phyloP scores from a whole-genome alignment of 345 rosid genomes.

The Populus simonii region DNA sequence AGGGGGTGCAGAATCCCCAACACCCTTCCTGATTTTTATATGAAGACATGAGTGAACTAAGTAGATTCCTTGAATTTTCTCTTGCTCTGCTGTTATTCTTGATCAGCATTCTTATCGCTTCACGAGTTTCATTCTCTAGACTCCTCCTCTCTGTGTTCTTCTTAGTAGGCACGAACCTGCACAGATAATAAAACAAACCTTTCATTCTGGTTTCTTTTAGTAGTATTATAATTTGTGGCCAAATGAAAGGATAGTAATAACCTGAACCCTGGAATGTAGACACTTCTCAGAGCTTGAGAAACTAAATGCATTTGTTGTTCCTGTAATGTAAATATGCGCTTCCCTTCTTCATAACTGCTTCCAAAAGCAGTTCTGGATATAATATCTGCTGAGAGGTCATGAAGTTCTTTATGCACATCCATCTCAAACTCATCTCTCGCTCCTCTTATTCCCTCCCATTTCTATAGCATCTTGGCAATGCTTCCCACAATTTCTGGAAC shows the following conservation, averaged over 20 bases:
- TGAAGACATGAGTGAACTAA: constrained; percentile 52
- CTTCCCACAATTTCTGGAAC: constrained; percentile 62
- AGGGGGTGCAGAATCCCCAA: too few relatives aligned
- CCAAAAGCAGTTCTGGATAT: constrained; percentile 88
- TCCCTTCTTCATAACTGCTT: constrained; percentile 73
- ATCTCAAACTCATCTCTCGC: constrained; percentile 63
- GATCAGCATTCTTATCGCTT: constrained; percentile 50
- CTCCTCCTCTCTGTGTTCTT: constrained; percentile 77
- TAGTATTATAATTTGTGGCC: neutral
- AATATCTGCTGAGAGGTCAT: constrained; percentile 59
- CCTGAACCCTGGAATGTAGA: constrained; percentile 89
- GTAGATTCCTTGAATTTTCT: constrained; percentile 49
- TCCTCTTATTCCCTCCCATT: constrained; percentile 62
- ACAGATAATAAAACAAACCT: neutral
- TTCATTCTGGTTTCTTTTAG: neutral
- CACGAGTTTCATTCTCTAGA: constrained; percentile 61
- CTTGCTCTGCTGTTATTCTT: constrained; percentile 26
- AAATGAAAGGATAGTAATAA: constrained; percentile 2
- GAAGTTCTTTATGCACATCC: constrained; percentile 59
- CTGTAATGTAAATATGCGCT: constrained; percentile 58
- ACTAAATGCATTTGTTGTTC: constrained; percentile 64
- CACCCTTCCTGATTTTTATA: constrained; percentile 35
- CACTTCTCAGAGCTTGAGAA: constrained; percentile 49
- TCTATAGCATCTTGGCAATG: constrained; percentile 44
- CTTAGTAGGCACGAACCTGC: constrained; percentile 72